Conservation (phyloP, 2,329 filamentous ascomycete species). For the Sporothrix humicola region DNA sequence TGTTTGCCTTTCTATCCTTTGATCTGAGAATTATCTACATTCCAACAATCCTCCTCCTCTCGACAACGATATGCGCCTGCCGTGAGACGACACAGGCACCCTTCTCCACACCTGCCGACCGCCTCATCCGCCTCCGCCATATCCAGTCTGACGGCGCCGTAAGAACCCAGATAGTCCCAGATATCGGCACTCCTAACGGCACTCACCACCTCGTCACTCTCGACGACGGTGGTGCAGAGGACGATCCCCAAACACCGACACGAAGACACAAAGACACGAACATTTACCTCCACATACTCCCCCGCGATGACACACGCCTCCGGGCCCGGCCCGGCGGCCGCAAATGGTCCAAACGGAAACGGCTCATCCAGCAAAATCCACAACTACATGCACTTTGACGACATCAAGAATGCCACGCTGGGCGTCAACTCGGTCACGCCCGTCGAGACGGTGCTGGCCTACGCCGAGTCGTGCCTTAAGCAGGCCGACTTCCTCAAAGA, state of each 20-base stretch:
- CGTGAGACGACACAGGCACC: neutral
- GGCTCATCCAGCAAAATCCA: conserved; percentile 10
- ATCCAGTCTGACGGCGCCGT: neutral
- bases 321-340: conserved; percentile 20
- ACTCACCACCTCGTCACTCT: conserved; percentile 33
- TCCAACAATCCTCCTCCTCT: neutral
- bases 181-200: neutral
- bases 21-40: too few relatives aligned
- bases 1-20: neutral
- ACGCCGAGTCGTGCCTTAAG: conserved; percentile 59
- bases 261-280: neutral
- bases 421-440: conserved; percentile 57
- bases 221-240: conserved; percentile 34
- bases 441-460: conserved; percentile 59
- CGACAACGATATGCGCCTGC: conserved; percentile 22
- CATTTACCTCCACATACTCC: neutral
- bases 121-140: neutral
- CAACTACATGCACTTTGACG: conserved; percentile 37
- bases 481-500: conserved; percentile 67
- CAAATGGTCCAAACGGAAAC: neutral
- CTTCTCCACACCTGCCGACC: neutral
- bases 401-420: conserved; percentile 39
- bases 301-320: conserved; percentile 27
- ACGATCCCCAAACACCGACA: neutral
- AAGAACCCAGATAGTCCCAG: neutral